Percentiles rank a stretch among this genome's conserved stretches.
Evolutionary conservation across 169 alveolate species (phyloP).

Genomic region (Sarcocystis neurona): DNA sequence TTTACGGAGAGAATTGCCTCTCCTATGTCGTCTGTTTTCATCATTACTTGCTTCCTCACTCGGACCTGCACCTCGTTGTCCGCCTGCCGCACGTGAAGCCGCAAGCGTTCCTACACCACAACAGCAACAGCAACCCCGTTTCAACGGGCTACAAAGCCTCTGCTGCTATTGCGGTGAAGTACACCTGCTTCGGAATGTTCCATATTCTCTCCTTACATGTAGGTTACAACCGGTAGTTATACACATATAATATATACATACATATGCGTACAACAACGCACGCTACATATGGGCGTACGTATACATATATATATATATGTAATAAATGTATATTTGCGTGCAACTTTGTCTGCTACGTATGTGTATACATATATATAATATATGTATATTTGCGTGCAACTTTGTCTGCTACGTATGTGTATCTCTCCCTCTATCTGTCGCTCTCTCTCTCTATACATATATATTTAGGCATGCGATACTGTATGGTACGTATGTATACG

Average conservation of each 20-base stretch:
- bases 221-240: neutral
- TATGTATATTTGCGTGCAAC: too few species aligned
- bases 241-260: neutral
- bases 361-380: too few species aligned
- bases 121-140: neutral
- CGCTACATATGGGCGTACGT: neutral
- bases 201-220: neutral
- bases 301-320: too few species aligned
- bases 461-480: too few species aligned
- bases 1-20: neutral
- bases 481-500: too few species aligned
- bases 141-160: neutral
- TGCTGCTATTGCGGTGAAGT: neutral
- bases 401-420: too few species aligned
- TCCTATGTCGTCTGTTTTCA: constrained; percentile 32
- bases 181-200: neutral
- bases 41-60: constrained; percentile 31
- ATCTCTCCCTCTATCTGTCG: too few species aligned
- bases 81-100: constrained; percentile 52
- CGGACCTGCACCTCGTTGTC: constrained; percentile 19
- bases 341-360: too few species aligned
- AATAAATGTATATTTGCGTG: too few species aligned
- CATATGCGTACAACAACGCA: neutral
- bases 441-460: too few species aligned
- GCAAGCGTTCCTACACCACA: constrained; percentile 50